A percentile compares a stretch with the other conserved stretches of the same genome.
Evolutionary conservation across 176 grass and related monocot species (phyloP).

Genomic region (Saccharum spontaneum): DNA sequence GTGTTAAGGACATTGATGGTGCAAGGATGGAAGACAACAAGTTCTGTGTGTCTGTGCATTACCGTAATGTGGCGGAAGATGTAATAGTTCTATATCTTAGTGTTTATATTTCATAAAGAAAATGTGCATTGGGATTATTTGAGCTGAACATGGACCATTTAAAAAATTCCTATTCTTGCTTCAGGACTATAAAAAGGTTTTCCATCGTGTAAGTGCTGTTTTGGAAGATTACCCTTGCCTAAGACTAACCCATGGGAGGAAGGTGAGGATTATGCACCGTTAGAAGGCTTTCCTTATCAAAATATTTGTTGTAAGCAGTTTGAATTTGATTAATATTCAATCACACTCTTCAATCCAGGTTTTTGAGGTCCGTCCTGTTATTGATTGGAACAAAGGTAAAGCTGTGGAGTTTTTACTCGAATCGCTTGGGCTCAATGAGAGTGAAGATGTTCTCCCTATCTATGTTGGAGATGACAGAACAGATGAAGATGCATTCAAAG

Average conservation of each 20-base stretch:
- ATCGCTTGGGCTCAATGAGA: slow-evolving; percentile 62
- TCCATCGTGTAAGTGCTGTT: slow-evolving; percentile 62
- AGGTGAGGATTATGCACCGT: slow-evolving; percentile 45
- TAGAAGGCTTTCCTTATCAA: not conserved
- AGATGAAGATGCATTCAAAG: slow-evolving; percentile 98
- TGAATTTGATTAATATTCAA: slow-evolving; percentile 4
- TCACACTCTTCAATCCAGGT: slow-evolving; percentile 44
- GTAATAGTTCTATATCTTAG: slow-evolving; percentile 45
- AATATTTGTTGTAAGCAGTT: not conserved
- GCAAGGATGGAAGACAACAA: slow-evolving; percentile 93
- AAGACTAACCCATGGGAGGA: slow-evolving; percentile 84
- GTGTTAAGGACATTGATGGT: slow-evolving; percentile 64
- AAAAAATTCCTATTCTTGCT: not conserved
- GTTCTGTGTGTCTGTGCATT: slow-evolving; percentile 94
- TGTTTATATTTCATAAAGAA: slow-evolving; percentile 1
- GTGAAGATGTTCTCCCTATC: slow-evolving; percentile 77
- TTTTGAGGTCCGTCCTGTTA: slow-evolving; percentile 91
- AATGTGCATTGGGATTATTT: not conserved
- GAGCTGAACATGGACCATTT: slow-evolving; percentile 4
- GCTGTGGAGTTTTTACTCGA: slow-evolving; percentile 96
- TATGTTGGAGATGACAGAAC: slow-evolving; percentile 96
- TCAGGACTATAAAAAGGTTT: slow-evolving; percentile 72
- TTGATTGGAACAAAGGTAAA: slow-evolving; percentile 99
- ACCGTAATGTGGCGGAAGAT: slow-evolving; percentile 69
- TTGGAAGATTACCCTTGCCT: slow-evolving; percentile 78